Evolutionary conservation across 129 eudicot species (phyloP).

Genomic region (Lonicera japonica): DNA sequence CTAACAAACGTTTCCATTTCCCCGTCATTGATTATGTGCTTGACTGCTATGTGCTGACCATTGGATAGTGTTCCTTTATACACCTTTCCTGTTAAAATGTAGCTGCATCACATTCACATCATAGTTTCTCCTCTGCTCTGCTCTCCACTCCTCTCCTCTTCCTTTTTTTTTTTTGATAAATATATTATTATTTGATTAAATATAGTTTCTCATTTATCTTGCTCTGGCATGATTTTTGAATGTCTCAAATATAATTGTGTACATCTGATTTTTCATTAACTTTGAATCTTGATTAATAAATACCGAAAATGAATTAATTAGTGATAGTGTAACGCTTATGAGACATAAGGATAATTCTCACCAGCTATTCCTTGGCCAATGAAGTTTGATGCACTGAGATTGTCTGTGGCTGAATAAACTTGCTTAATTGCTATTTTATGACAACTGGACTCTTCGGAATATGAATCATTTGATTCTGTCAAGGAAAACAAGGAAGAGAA

Average conservation of each 20-base stretch:
- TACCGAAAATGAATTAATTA: neutral
- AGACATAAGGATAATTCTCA: constrained; percentile 8
- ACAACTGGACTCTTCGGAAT: constrained; percentile 22
- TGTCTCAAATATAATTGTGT: no score
- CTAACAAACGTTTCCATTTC: constrained; percentile 73
- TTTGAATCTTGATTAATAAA: neutral
- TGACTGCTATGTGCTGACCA: constrained; percentile 63
- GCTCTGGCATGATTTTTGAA: no score
- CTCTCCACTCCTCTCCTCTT: no score
- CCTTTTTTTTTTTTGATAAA: neutral
- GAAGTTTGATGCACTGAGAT: constrained; percentile 60
- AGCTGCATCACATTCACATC: neutral
- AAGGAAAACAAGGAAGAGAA: constrained; percentile 1
- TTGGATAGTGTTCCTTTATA: constrained; percentile 55
- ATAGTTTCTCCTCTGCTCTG: no score
- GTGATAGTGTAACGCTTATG: neutral
- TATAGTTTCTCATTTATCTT: neutral
- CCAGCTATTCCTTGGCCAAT: constrained; percentile 86
- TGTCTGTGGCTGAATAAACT: constrained; percentile 52
- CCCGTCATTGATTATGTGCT: constrained; percentile 68
- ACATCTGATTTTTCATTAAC: neutral
- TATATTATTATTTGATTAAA: neutral
- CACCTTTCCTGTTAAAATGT: constrained; percentile 51
- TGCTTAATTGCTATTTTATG: constrained; percentile 42
- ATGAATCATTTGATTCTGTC: constrained; percentile 22